Conservation (phyloP, 106 monocot genomes). For the Platanthera guangdongensis region DNA sequence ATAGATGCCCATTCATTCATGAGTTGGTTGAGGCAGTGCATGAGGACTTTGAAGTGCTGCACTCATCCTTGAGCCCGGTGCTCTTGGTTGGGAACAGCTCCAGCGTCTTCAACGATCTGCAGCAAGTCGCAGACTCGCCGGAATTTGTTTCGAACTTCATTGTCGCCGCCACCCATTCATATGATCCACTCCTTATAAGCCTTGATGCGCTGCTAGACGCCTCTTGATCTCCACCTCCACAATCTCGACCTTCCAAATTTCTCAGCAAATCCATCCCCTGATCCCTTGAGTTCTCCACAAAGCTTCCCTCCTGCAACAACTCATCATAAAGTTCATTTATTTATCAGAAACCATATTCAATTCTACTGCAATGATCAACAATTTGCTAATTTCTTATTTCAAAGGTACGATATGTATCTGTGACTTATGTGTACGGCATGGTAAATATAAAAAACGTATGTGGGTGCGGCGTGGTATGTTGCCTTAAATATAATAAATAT, state of each 20-base stretch:
- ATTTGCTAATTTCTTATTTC: too few species aligned
- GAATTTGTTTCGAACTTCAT: background rate
- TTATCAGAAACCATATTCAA: background rate
- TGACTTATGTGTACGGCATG: too few species aligned
- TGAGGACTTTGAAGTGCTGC: constrained; percentile 51
- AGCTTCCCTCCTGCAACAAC: background rate
- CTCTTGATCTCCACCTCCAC: background rate
- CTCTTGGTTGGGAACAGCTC: constrained; percentile 65
- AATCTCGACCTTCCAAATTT: constrained; percentile 21
- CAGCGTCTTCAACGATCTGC: constrained; percentile 37
- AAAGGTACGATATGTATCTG: background rate
- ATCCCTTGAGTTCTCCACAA: constrained; percentile 4
- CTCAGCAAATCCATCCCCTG: constrained; percentile 20
- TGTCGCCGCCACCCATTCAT: constrained; percentile 9
- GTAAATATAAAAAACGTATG: background rate
- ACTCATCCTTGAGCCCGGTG: constrained; percentile 46
- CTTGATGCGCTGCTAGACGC: background rate
- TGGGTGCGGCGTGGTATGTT: too few species aligned
- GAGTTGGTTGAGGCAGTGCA: constrained; percentile 52
- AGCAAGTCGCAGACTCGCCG: background rate
- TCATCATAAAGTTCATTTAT: background rate
- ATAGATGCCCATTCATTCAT: background rate
- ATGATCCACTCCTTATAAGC: background rate
- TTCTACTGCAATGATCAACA: background rate
- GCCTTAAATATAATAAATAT: too few species aligned